phyloP scores from a whole-genome alignment of 441 rosid species.

The Populus tomentosa region DNA sequence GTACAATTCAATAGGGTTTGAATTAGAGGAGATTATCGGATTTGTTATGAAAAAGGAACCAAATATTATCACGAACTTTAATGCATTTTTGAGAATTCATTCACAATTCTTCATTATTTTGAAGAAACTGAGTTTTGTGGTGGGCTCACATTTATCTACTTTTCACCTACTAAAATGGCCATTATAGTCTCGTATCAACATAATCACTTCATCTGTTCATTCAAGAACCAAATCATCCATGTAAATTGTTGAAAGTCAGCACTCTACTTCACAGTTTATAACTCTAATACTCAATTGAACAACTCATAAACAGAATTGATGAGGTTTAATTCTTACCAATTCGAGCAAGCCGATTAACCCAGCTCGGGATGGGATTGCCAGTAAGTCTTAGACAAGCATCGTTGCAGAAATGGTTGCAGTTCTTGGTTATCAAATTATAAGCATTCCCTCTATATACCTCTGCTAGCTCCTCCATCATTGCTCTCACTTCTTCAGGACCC shows the following conservation, averaged over 20 bases:
- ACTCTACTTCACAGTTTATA: too few species aligned
- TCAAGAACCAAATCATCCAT: not conserved
- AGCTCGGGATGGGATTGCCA: conserved; percentile 86
- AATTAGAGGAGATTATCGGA: not conserved
- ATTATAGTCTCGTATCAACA: not conserved
- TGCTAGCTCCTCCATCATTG: conserved; percentile 75
- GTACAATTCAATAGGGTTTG: not conserved
- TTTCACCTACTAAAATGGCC: not conserved
- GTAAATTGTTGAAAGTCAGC: not conserved
- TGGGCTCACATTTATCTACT: not conserved
- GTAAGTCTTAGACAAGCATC: conserved; percentile 74
- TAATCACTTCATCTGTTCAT: not conserved
- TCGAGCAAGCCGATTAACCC: conserved; percentile 98
- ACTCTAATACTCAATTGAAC: not conserved
- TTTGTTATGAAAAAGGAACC: not conserved
- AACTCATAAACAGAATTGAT: not conserved
- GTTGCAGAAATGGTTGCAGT: conserved; percentile 97
- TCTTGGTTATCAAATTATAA: conserved; percentile 84
- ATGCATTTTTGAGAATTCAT: not conserved
- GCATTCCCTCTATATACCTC: conserved; percentile 69
- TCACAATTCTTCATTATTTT: not conserved
- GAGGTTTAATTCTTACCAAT: conserved; percentile 46
- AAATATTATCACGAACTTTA: not conserved
- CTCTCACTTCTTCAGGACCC: conserved; percentile 61
- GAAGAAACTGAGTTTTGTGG: not conserved